A percentile compares a stretch with the other conserved stretches of the same genome.
phyloP scores from a whole-genome alignment of 106 monocot genomes.

The Chionographis japonica region DNA sequence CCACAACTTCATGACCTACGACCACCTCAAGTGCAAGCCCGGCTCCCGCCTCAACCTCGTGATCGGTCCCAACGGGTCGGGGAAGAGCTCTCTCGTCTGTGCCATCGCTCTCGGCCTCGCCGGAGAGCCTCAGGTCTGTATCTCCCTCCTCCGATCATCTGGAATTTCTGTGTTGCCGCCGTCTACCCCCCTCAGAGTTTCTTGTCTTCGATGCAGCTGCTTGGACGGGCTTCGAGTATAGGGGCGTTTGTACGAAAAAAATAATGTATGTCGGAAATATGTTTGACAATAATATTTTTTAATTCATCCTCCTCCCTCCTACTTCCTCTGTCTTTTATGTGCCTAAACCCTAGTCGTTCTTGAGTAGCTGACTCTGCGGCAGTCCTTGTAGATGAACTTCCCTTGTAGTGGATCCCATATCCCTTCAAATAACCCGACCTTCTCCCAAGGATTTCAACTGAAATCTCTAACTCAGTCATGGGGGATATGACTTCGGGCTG shows the following conservation, averaged over 20 bases:
- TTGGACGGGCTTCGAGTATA: constrained; percentile 88
- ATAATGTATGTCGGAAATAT: no score
- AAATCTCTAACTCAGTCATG: no score
- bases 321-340: no score
- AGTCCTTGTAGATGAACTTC: no score
- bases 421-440: no score
- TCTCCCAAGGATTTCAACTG: no score
- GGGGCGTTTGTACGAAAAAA: constrained; percentile 99
- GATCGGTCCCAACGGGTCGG: constrained; percentile 91
- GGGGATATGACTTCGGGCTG: no score
- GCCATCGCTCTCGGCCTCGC: constrained; percentile 91
- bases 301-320: no score
- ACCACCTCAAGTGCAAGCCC: constrained; percentile 76
- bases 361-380: no score
- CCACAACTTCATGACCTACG: constrained; percentile 98
- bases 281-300: no score
- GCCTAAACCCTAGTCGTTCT: no score
- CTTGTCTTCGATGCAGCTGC: constrained; percentile 41
- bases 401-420: no score
- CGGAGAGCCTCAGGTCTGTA: constrained; percentile 84
- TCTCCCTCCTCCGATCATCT: neutral
- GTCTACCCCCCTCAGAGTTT: neutral
- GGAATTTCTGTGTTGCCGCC: neutral
- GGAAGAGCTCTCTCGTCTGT: constrained; percentile 97
- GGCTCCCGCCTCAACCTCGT: constrained; percentile 94